These are phyloP conservation scores for Pythium monospermum DNA, from an alignment of 352 stramenopile genomes.

Conservation along the genomic window DNA sequence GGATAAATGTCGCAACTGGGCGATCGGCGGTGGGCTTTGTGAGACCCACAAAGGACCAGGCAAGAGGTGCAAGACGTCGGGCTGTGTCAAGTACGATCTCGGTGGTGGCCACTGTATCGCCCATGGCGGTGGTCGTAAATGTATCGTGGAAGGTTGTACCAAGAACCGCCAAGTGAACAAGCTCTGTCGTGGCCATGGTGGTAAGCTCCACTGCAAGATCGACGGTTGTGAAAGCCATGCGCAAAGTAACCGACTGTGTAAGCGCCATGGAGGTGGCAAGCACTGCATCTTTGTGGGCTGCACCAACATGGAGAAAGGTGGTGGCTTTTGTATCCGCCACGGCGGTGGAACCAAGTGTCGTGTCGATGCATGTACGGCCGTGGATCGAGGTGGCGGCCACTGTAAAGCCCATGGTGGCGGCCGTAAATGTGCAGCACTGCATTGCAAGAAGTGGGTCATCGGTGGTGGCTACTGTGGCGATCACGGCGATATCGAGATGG, in stretches of 20 bases:
- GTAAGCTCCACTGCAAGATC: slow-evolving; percentile 71
- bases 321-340: slow-evolving; percentile 79
- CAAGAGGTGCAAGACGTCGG: slow-evolving; percentile 74
- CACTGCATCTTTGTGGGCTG: slow-evolving; percentile 69
- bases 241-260: slow-evolving; percentile 81
- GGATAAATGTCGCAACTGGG: slow-evolving; percentile 75
- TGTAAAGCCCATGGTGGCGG: slow-evolving; percentile 83
- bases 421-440: slow-evolving; percentile 65
- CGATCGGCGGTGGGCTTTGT: slow-evolving; percentile 73
- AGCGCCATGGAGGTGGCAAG: slow-evolving; percentile 74
- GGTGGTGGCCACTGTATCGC: slow-evolving; percentile 82
- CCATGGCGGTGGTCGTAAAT: slow-evolving; percentile 80
- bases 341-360: slow-evolving; percentile 75
- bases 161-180: slow-evolving; percentile 88
- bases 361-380: slow-evolving; percentile 49
- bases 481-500: slow-evolving; percentile 46
- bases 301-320: slow-evolving; percentile 82
- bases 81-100: slow-evolving; percentile 78
- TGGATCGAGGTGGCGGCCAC: slow-evolving; percentile 75
- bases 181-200: slow-evolving; percentile 73
- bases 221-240: slow-evolving; percentile 75
- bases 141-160: slow-evolving; percentile 72
- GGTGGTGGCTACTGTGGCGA: slow-evolving; percentile 69
- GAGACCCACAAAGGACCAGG: slow-evolving; percentile 69
- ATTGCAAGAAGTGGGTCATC: slow-evolving; percentile 79